These are phyloP conservation scores for Aureobasidium sp. DNA, from an alignment of 2,329 filamentous ascomycete species.

Conservation along the genomic window DNA sequence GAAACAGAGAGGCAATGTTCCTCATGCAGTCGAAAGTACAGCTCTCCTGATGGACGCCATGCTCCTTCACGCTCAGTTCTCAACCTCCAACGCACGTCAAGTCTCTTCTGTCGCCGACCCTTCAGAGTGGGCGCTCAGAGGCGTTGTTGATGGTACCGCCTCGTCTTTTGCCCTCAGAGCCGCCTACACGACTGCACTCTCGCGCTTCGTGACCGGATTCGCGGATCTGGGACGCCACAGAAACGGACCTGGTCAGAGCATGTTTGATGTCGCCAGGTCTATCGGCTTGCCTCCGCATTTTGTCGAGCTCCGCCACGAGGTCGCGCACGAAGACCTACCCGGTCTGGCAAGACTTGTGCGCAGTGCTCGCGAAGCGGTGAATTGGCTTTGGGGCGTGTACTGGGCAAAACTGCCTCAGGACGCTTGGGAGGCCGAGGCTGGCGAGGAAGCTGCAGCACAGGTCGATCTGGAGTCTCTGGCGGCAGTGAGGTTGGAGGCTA, in stretches of 20 bases:
- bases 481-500: not conserved
- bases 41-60: constrained; percentile 62
- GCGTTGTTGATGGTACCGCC: not conserved
- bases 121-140: not conserved
- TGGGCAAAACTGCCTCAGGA: constrained; percentile 50
- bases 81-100: constrained; percentile 50
- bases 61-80: constrained; percentile 55
- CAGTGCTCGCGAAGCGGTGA: constrained; percentile 60
- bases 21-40: constrained; percentile 71
- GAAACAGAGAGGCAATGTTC: constrained; percentile 65
- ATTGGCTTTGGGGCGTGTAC: constrained; percentile 86
- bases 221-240: constrained; percentile 64
- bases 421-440: constrained; percentile 13
- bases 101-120: constrained; percentile 41
- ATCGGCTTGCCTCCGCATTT: constrained; percentile 67
- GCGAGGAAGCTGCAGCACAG: not conserved
- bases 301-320: constrained; percentile 82
- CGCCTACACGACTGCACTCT: constrained; percentile 64
- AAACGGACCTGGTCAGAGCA: constrained; percentile 43
- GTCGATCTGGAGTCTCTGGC: not conserved
- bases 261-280: constrained; percentile 62
- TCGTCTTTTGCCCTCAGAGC: constrained; percentile 39
- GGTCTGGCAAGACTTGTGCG: constrained; percentile 62
- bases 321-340: constrained; percentile 80
- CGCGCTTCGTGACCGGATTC: constrained; percentile 65